Conservation (phyloP, 2,329 filamentous ascomycete species). For the Cladophialophora yegresii region DNA sequence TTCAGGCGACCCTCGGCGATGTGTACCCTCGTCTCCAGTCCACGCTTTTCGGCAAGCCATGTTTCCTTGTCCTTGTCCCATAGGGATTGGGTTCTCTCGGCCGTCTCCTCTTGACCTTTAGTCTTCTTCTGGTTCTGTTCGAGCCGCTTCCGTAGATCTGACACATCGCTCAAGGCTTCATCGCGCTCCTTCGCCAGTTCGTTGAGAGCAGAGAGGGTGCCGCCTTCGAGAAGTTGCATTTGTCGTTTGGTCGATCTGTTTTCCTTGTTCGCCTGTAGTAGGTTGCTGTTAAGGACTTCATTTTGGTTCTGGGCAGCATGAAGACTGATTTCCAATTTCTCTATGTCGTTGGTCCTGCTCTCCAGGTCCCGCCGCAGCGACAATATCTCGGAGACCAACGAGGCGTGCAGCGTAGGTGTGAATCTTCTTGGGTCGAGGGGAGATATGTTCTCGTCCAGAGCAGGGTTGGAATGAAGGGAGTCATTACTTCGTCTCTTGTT, state of each 20-base stretch:
- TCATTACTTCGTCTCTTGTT: constrained; percentile 44
- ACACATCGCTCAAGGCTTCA: constrained; percentile 70
- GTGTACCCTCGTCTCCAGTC: constrained; percentile 80
- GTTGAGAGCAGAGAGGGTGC: constrained; percentile 79
- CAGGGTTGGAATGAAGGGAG: constrained; percentile 41
- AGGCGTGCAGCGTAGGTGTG: constrained; percentile 92
- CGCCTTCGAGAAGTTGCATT: constrained; percentile 81
- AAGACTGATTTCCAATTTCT: constrained; percentile 75
- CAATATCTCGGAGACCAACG: constrained; percentile 90
- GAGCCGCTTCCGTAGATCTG: constrained; percentile 74
- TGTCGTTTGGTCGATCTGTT: constrained; percentile 79
- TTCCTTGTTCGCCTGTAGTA: constrained; percentile 71
- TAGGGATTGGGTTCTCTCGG: constrained; percentile 71
- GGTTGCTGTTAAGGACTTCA: constrained; percentile 65
- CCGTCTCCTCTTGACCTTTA: constrained; percentile 78
- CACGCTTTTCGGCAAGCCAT: constrained; percentile 82
- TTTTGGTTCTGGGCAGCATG: constrained; percentile 72
- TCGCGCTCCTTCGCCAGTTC: constrained; percentile 85
- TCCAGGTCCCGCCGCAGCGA: constrained; percentile 85
- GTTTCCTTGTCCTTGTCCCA: constrained; percentile 82
- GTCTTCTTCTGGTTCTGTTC: constrained; percentile 76
- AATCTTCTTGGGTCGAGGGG: constrained; percentile 88
- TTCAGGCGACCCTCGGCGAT: constrained; percentile 87
- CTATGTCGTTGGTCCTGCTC: constrained; percentile 82
- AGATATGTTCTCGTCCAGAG: constrained; percentile 66